These are phyloP conservation scores for Suillus cothurnatus DNA, from an alignment of 768 basidiomycete genomes.

Conservation along the genomic window DNA sequence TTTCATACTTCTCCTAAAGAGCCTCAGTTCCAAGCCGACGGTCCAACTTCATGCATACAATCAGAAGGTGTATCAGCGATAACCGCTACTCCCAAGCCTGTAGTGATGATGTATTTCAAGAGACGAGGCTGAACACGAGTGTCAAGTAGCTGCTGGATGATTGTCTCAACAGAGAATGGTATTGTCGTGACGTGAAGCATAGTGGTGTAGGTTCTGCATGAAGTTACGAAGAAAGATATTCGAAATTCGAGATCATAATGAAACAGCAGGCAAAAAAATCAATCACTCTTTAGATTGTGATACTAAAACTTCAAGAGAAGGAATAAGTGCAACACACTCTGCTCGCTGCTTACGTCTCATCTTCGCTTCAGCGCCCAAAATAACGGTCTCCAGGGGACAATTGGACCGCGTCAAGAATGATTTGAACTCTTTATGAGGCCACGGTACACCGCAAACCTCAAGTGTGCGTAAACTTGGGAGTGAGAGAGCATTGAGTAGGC, in stretches of 20 bases:
- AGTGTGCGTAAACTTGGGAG: conserved; percentile 17
- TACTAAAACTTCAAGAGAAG: conserved; percentile 17
- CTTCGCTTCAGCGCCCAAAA: conserved; percentile 19
- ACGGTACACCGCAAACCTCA: conserved; percentile 16
- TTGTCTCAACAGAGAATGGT: background rate
- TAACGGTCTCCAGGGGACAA: conserved; percentile 25
- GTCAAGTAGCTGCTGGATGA: background rate
- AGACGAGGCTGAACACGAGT: background rate
- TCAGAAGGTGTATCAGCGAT: no score
- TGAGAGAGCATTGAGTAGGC: conserved; percentile 17
- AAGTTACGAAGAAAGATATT: background rate
- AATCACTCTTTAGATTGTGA: background rate
- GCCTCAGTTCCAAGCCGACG: no score
- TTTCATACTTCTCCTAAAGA: no score
- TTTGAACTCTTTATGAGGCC: conserved; percentile 20
- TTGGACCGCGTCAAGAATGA: conserved; percentile 21
- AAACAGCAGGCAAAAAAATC: background rate
- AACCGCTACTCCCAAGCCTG: no score
- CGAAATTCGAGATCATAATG: background rate
- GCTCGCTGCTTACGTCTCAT: conserved; percentile 16
- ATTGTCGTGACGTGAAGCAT: background rate
- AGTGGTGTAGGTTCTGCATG: background rate
- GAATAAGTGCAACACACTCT: conserved; percentile 16
- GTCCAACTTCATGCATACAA: no score
- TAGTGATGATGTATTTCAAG: background rate